phyloP scores from a whole-genome alignment of 192 early-diverging fungal genomes.

The Rhizoclosmatium globosum region DNA sequence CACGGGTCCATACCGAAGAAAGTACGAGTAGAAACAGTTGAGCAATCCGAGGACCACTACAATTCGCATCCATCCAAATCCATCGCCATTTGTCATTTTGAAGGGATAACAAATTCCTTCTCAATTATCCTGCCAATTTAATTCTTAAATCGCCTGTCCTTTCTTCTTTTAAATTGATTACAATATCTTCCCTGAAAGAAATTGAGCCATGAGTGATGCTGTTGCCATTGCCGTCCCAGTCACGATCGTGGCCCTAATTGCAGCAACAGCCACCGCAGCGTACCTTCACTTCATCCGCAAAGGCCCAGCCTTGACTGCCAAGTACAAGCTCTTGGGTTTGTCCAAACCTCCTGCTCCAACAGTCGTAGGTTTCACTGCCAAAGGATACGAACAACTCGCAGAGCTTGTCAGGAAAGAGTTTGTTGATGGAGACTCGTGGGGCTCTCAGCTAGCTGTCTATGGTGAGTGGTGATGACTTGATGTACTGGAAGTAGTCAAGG shows the following conservation, averaged over 20 bases:
- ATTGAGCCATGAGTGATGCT: no score
- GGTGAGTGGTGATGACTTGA: constrained; percentile 28
- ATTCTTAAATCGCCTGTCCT: no score
- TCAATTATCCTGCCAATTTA: no score
- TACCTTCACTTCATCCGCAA: constrained; percentile 26
- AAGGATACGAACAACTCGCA: constrained; percentile 52
- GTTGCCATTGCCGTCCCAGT: neutral
- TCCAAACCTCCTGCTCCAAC: neutral
- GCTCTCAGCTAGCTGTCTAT: constrained; percentile 57
- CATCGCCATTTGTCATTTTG: no score
- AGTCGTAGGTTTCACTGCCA: constrained; percentile 35
- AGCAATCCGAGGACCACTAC: no score
- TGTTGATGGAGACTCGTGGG: constrained; percentile 54
- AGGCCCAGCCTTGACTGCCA: constrained; percentile 11
- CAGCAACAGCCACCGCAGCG: neutral
- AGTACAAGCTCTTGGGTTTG: constrained; percentile 25
- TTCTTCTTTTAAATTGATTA: no score
- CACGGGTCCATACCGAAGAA: constrained; percentile 23
- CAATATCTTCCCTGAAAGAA: no score
- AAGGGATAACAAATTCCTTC: no score
- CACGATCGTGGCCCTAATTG: neutral
- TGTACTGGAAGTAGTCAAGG: neutral
- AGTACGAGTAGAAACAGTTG: constrained; percentile 28
- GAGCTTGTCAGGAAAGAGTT: constrained; percentile 47
- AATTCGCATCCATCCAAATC: no score